Base-by-base conservation (phyloP, 306 rosid genomes). In the Sechiopsis laciniata region DNA sequence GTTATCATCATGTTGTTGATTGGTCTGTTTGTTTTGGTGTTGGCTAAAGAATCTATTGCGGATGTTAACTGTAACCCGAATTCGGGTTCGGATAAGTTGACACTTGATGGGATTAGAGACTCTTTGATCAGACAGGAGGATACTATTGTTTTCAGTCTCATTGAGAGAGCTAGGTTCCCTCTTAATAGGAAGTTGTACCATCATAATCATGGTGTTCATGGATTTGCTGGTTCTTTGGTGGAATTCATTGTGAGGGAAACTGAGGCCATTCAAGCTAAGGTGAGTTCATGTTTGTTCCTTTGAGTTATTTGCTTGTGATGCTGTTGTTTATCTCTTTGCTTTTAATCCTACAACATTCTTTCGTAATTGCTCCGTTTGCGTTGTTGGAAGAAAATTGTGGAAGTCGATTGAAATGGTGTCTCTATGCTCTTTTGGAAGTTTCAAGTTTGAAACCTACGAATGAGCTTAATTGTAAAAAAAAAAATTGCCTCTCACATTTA, bases 91-190 rank as follows among this genome's bases (percentile, higher is more conserved):
- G 58, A 80, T 54, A 60, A 20, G 1, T 78, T 84, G 80, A 86
- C 91, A 17, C 87, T 95, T 0, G 87, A 82, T 7, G 75, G 85
- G 0, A 80, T 95, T 45, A 88, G 99, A 67, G 82, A 89, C 37
- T 77, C 80, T 64, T 70, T 95, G 89, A 42, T 84, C 46, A 85
- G 86, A 71, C 91, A 89, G 84, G 99, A 95, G 79, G 96, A 95
- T 74, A 84, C 87, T 8, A 91, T 95, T 17, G 26, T 95, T 32
- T 91, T 78, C 74, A 79, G 83, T 76, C 85, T 95, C 70, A 84
- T 95, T 14, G 88, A 95, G 69, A 83, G 99, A 78, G 92, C 97
- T 1, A 86, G 74, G 70, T 89, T 85, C 45, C 91, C 92, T 10
- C 11, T 74, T 22, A 95, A 95, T 79, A 73, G 87, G 46, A 82